Evolutionary conservation across 176 grass and related monocot species (phyloP), one percentile per base, ranked within the genome.

Genomic region (Oryza glumipatula): DNA sequence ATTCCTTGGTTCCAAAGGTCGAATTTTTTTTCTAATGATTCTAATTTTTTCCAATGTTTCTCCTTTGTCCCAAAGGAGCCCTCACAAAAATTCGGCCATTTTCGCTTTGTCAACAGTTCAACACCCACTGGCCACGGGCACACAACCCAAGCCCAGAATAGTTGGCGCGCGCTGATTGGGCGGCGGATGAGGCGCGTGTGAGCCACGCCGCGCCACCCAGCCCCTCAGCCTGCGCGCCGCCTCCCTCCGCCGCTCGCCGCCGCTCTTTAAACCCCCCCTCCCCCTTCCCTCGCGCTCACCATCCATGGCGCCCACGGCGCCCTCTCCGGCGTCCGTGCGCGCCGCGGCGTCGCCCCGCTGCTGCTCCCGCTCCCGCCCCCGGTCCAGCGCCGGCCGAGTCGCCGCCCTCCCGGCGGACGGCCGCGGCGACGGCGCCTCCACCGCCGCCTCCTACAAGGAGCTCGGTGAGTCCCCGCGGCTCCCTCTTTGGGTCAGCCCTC

Each of bases 121-220:
- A 15, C 52, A 7, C 17, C 1, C 21, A 19, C 52, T 19, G 17
- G 6, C 51, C 4, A 54, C 4, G 5, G 36, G 16, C 52, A 21
- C 52, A 56, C 17, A 21, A 19, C 19, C 52, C 16, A 56, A 19
- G 0, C 47, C 47, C 12, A 3, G 15, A 6, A 16, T 52, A 15
- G 15, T 49, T 52, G 49, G 49, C 49, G 39, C 9, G 39, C 35
- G 22, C 10, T 38, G 72, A 85, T 82, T 85, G 77, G 82, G 67
- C 58, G 23, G 1, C n/a, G 68, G 89, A 91, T 84, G 86, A 88
- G 89, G 73, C 82, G 58, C 89, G 82, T 88, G 86, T 88, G 89
- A 88, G 89, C 77, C 67, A 80, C 82, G 73, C 82, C 19, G 69
- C 71, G 72, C 89, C 85, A 91, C 54, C 85, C 85, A 88, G 49